These are phyloP conservation scores for Lactarius pseudohatsudake DNA, from an alignment of 768 basidiomycete species.

Conservation along the genomic window DNA sequence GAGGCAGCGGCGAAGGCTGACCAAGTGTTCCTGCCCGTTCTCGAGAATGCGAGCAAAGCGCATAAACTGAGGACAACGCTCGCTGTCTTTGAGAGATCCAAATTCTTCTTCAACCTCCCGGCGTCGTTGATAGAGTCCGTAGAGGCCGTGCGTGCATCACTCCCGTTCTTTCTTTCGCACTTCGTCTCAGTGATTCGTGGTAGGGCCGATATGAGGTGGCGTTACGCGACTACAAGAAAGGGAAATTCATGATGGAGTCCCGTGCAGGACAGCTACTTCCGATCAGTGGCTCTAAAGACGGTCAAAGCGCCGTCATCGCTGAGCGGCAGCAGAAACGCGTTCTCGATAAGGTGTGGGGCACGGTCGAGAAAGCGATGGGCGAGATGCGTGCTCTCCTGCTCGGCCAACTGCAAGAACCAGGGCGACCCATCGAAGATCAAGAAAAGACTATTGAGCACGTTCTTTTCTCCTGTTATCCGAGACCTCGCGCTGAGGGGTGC, in stretches of 20 bases:
- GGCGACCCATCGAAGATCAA: conserved; percentile 84
- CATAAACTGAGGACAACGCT: conserved; percentile 90
- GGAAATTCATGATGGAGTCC: conserved; percentile 84
- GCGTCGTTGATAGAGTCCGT: conserved; percentile 85
- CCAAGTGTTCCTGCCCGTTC: conserved; percentile 92
- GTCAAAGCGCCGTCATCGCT: conserved; percentile 45
- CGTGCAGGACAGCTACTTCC: conserved; percentile 86
- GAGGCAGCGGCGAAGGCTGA: conserved; percentile 92
- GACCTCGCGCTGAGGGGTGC: conserved; percentile 21
- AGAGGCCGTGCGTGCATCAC: conserved; percentile 62
- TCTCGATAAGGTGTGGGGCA: conserved; percentile 93
- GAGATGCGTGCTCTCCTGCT: conserved; percentile 83
- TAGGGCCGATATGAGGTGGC: conserved; percentile 94
- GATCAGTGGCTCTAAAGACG: conserved; percentile 60
- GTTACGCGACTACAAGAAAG: conserved; percentile 95
- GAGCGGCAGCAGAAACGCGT: conserved; percentile 88
- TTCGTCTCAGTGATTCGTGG: not conserved
- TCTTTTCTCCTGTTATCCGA: not conserved
- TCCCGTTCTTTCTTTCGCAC: conserved; percentile 1
- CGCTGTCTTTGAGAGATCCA: conserved; percentile 92
- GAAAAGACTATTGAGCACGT: conserved; percentile 95
- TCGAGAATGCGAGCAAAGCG: conserved; percentile 94
- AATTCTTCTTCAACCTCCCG: conserved; percentile 99
- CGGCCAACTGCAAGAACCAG: conserved; percentile 77
- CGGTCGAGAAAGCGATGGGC: conserved; percentile 90